phyloP scores from a whole-genome alignment of 306 rosid genomes.

The Cucumis cinereus region DNA sequence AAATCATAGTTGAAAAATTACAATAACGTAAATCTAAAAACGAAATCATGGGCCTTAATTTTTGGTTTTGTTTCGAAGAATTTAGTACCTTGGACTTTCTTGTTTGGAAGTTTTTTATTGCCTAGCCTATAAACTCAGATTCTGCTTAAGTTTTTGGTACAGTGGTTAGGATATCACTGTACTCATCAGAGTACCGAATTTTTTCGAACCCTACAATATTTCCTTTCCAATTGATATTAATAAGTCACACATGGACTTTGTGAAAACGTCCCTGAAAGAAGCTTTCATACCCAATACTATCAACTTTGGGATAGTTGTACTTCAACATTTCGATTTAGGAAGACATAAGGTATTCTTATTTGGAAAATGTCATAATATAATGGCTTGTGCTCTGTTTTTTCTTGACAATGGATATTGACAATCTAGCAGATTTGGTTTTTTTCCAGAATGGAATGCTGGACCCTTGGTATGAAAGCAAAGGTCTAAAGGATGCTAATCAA shows the following conservation, averaged over 20 bases:
- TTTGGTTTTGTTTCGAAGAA: background rate
- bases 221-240: background rate
- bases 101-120: background rate
- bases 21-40: no score
- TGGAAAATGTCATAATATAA: background rate
- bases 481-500: constrained; percentile 57
- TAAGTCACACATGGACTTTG: background rate
- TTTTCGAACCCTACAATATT: background rate
- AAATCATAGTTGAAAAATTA: no score
- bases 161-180: background rate
- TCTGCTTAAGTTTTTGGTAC: background rate
- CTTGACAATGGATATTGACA: constrained; percentile 15
- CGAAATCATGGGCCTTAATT: background rate
- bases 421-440: constrained; percentile 88
- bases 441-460: constrained; percentile 99
- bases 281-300: background rate
- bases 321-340: background rate
- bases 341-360: background rate
- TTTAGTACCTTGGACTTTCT: background rate
- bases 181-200: background rate
- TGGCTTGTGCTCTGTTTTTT: constrained; percentile 5
- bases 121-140: background rate
- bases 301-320: background rate
- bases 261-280: background rate
- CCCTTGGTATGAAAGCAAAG: constrained; percentile 76